Conservation (phyloP, 805 yeast genomes). For the Hermanozyma aechmeae region DNA sequence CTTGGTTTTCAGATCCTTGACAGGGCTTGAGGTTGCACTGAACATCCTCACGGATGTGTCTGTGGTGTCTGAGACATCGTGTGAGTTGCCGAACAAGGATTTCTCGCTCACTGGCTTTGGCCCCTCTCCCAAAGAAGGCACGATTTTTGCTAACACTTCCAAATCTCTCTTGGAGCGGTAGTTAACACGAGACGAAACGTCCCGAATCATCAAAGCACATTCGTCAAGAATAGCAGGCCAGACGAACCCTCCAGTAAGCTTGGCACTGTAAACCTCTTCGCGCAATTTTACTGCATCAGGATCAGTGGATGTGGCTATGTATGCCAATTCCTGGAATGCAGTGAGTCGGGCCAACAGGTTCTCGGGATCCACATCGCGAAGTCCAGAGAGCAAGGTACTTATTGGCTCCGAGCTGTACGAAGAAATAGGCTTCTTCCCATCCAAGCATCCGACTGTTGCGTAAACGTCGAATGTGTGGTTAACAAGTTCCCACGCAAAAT, state of each 20-base stretch:
- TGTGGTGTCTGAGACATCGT: background rate
- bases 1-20: conserved; percentile 2
- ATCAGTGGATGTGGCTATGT: conserved; percentile 40
- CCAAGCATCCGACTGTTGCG: conserved; percentile 63
- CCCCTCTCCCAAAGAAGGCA: conserved; percentile 11
- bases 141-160: conserved; percentile 15
- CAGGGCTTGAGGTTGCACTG: conserved; percentile 7
- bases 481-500: conserved; percentile 42
- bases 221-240: conserved; percentile 59
- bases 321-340: conserved; percentile 71
- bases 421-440: conserved; percentile 54
- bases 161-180: conserved; percentile 22
- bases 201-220: conserved; percentile 46
- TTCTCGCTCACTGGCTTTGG: conserved; percentile 2
- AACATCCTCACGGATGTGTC: background rate
- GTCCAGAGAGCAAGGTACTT: conserved; percentile 54
- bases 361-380: conserved; percentile 38
- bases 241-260: conserved; percentile 32
- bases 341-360: conserved; percentile 37
- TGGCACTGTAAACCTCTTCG: conserved; percentile 42
- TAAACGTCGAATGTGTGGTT: conserved; percentile 56
- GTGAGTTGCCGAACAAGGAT: conserved; percentile 29
- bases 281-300: conserved; percentile 36
- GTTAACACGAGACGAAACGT: conserved; percentile 35
- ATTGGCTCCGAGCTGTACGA: conserved; percentile 52